Percentiles rank a stretch among this genome's conserved stretches.
phyloP scores from a whole-genome alignment of 1,284 basidiomycete genomes.

The Ceratobasidium theobromae region DNA sequence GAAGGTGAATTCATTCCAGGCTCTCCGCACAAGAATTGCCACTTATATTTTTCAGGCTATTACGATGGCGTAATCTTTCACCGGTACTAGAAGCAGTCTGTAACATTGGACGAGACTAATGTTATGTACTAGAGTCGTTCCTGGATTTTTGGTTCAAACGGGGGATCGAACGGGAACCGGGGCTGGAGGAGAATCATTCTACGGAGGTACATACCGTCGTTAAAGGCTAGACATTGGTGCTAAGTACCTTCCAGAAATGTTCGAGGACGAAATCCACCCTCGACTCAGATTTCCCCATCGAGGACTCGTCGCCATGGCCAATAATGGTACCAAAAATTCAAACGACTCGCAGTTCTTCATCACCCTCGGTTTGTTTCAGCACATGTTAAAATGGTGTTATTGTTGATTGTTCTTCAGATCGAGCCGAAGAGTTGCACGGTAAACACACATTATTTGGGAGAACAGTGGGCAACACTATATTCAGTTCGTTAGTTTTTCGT shows the following conservation, averaged over 20 bases:
- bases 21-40: slow-evolving; percentile 33
- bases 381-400: slow-evolving; percentile 1
- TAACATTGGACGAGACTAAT: neutral
- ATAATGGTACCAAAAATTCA: slow-evolving; percentile 78
- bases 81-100: slow-evolving; percentile 52
- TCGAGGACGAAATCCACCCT: slow-evolving; percentile 92
- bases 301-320: slow-evolving; percentile 93
- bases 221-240: neutral
- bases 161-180: slow-evolving; percentile 95
- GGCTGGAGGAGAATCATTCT: slow-evolving; percentile 87
- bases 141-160: slow-evolving; percentile 89
- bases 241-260: slow-evolving; percentile 62
- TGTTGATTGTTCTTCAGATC: slow-evolving; percentile 53
- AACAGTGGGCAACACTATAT: slow-evolving; percentile 79
- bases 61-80: slow-evolving; percentile 96
- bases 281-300: slow-evolving; percentile 81
- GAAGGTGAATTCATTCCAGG: slow-evolving; percentile 64
- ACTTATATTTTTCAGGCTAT: slow-evolving; percentile 62
- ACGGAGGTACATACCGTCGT: slow-evolving; percentile 63
- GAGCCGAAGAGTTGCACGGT: slow-evolving; percentile 84
- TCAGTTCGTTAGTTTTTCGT: slow-evolving; percentile 59
- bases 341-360: slow-evolving; percentile 92
- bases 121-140: slow-evolving; percentile 59
- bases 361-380: slow-evolving; percentile 64
- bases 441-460: slow-evolving; percentile 88